Percentiles rank a stretch among this genome's conserved stretches.
phyloP scores from a whole-genome alignment of 1,284 basidiomycete species.

The Ganoderma resinaceum region DNA sequence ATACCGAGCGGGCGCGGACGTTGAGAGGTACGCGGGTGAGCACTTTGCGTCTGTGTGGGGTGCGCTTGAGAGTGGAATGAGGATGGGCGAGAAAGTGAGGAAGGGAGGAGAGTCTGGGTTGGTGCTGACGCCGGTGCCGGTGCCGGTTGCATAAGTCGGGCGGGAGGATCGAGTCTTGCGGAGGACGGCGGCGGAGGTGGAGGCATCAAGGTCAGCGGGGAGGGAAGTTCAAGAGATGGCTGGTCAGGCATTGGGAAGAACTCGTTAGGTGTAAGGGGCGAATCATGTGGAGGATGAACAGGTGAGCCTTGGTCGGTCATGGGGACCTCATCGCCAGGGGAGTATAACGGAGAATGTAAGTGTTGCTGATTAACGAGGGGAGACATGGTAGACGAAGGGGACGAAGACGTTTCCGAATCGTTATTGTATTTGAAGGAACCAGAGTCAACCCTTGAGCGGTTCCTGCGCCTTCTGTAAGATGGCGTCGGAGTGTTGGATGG shows the following conservation, averaged over 20 bases:
- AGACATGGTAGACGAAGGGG: not conserved
- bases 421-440: conserved; percentile 3
- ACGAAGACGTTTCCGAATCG: not conserved
- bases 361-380: not conserved
- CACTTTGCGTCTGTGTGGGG: conserved; percentile 2
- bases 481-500: conserved; percentile 26
- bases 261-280: not conserved
- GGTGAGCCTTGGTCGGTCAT: not conserved
- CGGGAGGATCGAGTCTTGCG: not conserved
- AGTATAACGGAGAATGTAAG: not conserved
- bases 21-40: conserved; percentile 9
- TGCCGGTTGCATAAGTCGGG: not conserved
- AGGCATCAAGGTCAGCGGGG: not conserved
- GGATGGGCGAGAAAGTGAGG: conserved; percentile 10
- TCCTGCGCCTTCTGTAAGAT: conserved; percentile 3
- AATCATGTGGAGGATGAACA: not conserved
- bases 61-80: conserved; percentile 15
- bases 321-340: not conserved
- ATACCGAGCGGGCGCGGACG: conserved; percentile 22
- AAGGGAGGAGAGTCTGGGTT: not conserved
- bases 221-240: not conserved
- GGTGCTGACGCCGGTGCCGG: not conserved
- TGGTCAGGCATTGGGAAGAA: not conserved
- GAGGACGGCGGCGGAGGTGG: not conserved
- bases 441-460: not conserved